Base-by-base conservation (phyloP, 169 alveolate species). In the Ichthyophthirius multifiliis region DNA sequence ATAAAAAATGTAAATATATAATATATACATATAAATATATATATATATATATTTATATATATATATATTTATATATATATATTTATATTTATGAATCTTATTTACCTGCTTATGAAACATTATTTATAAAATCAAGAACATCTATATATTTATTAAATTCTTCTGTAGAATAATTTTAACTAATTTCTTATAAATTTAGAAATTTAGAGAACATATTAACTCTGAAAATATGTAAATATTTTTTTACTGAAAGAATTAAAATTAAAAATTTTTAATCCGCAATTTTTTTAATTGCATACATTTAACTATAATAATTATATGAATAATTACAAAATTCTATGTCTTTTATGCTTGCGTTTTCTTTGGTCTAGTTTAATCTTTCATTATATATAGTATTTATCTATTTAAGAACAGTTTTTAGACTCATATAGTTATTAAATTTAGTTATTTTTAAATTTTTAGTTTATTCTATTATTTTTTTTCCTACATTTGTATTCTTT, bases 251-350 rank as follows among this genome's bases (percentile, higher is more conserved):
- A 3, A 80, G 77, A 34, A 48, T 12, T 5, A 80, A 55, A 23
- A 80, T 80, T 12, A 67, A 55, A 16, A 80, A 80, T 34, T 80
- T 80, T 35, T 80, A 41, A 20, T 80, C 86, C 9, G 86, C 82
- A 16, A 80, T 80, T 39, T 80, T 80, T 43, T 80, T 80, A 18
- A 80, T 73, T 20, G 82, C 79, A 65, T 64, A 79, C 18, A 65
- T 35, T 44, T 31, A 32, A 23, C 48, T 18, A 45, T 64, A 79
- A 65, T 65, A 65, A 45, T 64, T 65, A 31, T 67, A 80, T 37
- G 41, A 47, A 39, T 47, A 80, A 18, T 64, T 67, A 20, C 76
- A 75, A 46, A 67, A 45, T 16, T 80, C 86, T 37, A 44, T 31
- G 30, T 80, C 81, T 27, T 35, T 34, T 5, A 45, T 16, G 0